phyloP scores from a whole-genome alignment of 202 grass and related monocot species.

The Setaria italica region DNA sequence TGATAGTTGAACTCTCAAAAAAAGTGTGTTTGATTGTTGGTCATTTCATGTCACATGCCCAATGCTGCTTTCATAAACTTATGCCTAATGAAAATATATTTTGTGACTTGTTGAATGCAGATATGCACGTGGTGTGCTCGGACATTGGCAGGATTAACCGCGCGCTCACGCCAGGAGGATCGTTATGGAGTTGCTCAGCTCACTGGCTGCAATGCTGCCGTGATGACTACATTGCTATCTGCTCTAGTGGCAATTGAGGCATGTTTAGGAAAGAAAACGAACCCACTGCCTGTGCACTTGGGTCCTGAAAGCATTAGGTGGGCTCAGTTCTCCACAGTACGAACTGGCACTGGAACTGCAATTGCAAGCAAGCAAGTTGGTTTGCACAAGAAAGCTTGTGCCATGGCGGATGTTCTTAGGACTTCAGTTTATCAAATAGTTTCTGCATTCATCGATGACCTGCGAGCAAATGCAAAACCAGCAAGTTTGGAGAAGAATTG shows the following conservation, averaged over 20 bases:
- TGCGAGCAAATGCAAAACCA: slow-evolving; percentile 78
- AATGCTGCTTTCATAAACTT: background rate
- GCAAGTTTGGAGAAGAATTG: slow-evolving; percentile 85
- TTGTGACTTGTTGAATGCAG: slow-evolving; percentile 38
- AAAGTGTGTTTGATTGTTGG: background rate
- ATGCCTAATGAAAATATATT: slow-evolving; percentile 14
- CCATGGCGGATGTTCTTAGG: slow-evolving; percentile 77
- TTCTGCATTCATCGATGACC: slow-evolving; percentile 72
- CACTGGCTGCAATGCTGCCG: slow-evolving; percentile 79
- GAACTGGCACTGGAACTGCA: slow-evolving; percentile 52
- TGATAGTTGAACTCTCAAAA: background rate
- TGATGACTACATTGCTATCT: slow-evolving; percentile 78
- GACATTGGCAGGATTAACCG: slow-evolving; percentile 75
- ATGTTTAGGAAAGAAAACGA: slow-evolving; percentile 92
- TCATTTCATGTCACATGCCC: background rate
- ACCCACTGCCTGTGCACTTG: slow-evolving; percentile 46
- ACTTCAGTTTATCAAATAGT: slow-evolving; percentile 87
- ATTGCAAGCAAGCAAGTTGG: slow-evolving; percentile 58
- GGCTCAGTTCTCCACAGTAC: slow-evolving; percentile 62
- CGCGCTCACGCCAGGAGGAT: slow-evolving; percentile 72
- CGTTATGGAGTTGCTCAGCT: slow-evolving; percentile 91
- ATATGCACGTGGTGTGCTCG: slow-evolving; percentile 81
- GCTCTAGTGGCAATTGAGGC: slow-evolving; percentile 80
- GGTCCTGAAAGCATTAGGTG: slow-evolving; percentile 70
- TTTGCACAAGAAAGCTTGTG: slow-evolving; percentile 68